Base-by-base conservation (phyloP, 2,329 filamentous ascomycete species). In the Tolypocladium inflatum region DNA sequence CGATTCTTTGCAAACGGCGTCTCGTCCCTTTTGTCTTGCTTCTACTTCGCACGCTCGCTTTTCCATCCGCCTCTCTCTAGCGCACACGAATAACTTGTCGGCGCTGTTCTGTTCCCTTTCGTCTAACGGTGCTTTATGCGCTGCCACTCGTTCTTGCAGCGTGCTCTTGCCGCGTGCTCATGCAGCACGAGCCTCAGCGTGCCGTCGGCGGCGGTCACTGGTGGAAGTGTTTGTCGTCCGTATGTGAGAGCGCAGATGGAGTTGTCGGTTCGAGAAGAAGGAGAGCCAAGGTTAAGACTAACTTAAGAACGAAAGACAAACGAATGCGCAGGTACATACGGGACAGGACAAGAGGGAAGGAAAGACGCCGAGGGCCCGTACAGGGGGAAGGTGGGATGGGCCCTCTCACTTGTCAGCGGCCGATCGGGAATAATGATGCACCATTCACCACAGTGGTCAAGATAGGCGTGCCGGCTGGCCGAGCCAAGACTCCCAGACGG, bases 391-490 rank as follows among this genome's bases (percentile, higher is more conserved):
- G 33, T 13, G 53, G 26, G 53, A 45, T 56, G 55, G 35, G 55
- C 30, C 55, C 30, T 19, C 13, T 45, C 42, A 11, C n/a, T 55
- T 53, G 56, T 58, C 56, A 54, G 54, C 37, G 55, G 52, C 50
- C 35, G 41, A 33, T 42, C 55, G 52, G 57, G 55, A 58, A 59
- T 57, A 51, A 26, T 33, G 51, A 52, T 41, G 55, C 45, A 30
- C 26, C 26, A 6, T 30, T 30, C 26, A 30, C 26, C 26, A 33
- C 57, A 39, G 38, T 33, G 35, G 57, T 57, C 35, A 11, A 43
- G 57, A 19, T 10, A 43, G 26, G 48, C n/a, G 56, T 59, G 60
- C 58, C 60, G 58, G 50, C 56, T 50, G 58, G 41, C 56, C 58
- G 58, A 60, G 58, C 56, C 55, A 61, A 58, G 58, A 56, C 52